Evolutionary conservation across 163 green algal genomes (phyloP).

Genomic region (Chlamydomonas reinhardtii): DNA sequence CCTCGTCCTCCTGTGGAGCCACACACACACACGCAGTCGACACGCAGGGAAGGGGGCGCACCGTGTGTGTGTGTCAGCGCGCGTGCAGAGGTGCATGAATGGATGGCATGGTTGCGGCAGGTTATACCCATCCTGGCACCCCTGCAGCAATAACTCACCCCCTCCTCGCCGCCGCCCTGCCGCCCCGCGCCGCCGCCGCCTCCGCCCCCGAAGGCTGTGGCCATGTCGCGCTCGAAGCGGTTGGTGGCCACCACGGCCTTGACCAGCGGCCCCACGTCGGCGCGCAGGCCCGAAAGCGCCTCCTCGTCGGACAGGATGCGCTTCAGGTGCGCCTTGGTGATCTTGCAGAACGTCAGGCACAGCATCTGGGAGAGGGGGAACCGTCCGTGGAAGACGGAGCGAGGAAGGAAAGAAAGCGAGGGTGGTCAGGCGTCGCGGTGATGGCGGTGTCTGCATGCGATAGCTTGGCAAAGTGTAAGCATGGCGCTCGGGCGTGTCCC

Average conservation of each 20-base stretch:
- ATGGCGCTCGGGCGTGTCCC: no score
- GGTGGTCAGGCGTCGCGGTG: no score
- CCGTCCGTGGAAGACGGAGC: background rate
- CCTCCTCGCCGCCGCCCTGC: conserved; percentile 26
- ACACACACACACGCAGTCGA: no score
- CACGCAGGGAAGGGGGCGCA: no score
- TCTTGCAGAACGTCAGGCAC: conserved; percentile 95
- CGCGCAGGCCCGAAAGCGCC: conserved; percentile 28
- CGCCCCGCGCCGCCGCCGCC: background rate
- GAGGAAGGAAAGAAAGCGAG: no score
- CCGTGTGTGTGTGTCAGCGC: no score
- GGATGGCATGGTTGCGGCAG: no score
- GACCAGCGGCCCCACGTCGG: conserved; percentile 59
- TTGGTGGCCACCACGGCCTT: conserved; percentile 89
- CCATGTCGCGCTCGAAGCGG: conserved; percentile 97
- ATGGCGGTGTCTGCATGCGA: no score
- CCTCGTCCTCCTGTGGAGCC: conserved; percentile 30
- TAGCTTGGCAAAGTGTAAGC: no score
- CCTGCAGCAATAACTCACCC: background rate
- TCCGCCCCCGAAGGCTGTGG: conserved; percentile 79
- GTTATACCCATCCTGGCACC: no score
- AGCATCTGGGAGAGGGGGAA: conserved; percentile 60
- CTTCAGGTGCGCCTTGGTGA: conserved; percentile 90
- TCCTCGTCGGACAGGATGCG: conserved; percentile 71
- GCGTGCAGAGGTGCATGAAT: no score